phyloP scores from a whole-genome alignment of 2,329 filamentous ascomycete species.

The Apiospora koreana region DNA sequence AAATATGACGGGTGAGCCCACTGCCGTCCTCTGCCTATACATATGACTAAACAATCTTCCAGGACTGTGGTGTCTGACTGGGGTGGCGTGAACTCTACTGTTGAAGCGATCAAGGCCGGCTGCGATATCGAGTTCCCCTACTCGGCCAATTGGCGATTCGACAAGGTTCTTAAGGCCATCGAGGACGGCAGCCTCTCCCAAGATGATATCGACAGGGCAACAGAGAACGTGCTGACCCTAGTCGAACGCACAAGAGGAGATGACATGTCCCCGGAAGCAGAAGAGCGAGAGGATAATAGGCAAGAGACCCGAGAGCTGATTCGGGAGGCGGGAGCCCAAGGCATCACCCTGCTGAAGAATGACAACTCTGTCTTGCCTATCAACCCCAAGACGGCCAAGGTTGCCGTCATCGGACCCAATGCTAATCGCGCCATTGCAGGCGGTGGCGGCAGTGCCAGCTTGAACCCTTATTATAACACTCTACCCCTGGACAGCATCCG shows the following conservation, averaged over 20 bases:
- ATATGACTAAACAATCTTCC: conserved; percentile 21
- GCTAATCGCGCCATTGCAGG: conserved; percentile 68
- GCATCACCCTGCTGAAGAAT: conserved; percentile 66
- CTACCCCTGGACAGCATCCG: conserved; percentile 65
- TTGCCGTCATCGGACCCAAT: conserved; percentile 69
- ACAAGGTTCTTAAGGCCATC: conserved; percentile 57
- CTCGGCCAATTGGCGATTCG: conserved; percentile 55
- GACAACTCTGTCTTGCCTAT: conserved; percentile 60
- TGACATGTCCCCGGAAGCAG: conserved; percentile 56
- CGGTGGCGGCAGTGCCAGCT: conserved; percentile 66
- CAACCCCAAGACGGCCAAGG: conserved; percentile 52
- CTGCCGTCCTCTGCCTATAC: not conserved
- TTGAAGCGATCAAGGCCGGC: conserved; percentile 56
- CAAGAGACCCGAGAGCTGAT: conserved; percentile 62
- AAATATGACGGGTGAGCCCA: conserved; percentile 55
- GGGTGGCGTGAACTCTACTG: conserved; percentile 58
- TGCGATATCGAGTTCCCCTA: conserved; percentile 61
- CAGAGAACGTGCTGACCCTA: conserved; percentile 60
- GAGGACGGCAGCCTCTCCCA: conserved; percentile 48
- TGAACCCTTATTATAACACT: conserved; percentile 70
- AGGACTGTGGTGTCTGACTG: conserved; percentile 61
- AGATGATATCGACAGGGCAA: conserved; percentile 56
- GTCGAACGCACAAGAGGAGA: conserved; percentile 63
- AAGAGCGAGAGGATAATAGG: conserved; percentile 57
- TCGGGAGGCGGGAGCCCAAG: conserved; percentile 60